phyloP scores from a whole-genome alignment of 768 basidiomycete genomes.

The Lactifluus volemus region DNA sequence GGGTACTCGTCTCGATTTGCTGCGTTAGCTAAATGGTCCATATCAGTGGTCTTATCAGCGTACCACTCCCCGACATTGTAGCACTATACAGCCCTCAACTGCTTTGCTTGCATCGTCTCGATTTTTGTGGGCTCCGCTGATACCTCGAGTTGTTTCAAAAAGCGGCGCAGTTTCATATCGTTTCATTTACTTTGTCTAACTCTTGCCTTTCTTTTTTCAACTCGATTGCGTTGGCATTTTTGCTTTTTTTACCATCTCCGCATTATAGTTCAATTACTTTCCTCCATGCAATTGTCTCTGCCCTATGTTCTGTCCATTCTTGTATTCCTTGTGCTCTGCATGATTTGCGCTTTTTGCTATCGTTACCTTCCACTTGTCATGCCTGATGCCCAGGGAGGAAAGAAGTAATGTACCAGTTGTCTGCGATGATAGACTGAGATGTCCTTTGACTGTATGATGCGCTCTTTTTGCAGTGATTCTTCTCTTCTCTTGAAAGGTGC shows the following conservation, averaged over 20 bases:
- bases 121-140: constrained; percentile 10
- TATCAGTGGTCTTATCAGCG: background rate
- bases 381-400: constrained; percentile 4
- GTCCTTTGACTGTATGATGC: background rate
- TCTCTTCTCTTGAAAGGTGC: background rate
- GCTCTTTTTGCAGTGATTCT: background rate
- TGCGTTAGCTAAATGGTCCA: background rate
- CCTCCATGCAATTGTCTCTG: constrained; percentile 14
- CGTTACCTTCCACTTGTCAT: constrained; percentile 10
- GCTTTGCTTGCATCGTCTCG: constrained; percentile 11
- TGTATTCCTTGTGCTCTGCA: constrained; percentile 14
- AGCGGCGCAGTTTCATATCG: constrained; percentile 5
- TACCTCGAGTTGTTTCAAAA: constrained; percentile 8
- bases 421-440: constrained; percentile 6
- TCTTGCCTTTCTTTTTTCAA: too few species aligned
- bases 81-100: constrained; percentile 10
- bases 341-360: constrained; percentile 4
- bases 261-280: constrained; percentile 13
- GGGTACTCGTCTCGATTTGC: background rate
- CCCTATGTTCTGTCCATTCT: constrained; percentile 9
- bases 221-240: background rate
- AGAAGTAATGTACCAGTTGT: constrained; percentile 15
- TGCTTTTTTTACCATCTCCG: constrained; percentile 16
- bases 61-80: constrained; percentile 16
- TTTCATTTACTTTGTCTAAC: too few species aligned